Evolutionary conservation across 1,139 yeast species (phyloP).

Genomic region (Candida gigantensis): DNA sequence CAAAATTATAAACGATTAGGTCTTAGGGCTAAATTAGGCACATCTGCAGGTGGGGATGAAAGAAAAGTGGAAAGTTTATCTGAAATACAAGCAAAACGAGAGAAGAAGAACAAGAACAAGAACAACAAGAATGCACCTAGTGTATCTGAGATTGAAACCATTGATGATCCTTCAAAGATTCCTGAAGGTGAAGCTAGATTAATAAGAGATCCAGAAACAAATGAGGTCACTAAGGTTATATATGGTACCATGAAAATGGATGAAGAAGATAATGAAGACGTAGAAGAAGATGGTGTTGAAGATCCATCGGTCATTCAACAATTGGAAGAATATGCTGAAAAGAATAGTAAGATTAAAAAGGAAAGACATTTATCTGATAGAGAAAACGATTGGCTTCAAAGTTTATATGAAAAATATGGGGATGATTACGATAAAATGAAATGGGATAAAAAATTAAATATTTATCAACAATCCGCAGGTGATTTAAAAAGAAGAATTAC

Average conservation of each 20-base stretch:
- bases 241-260: constrained; percentile 59
- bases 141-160: constrained; percentile 41
- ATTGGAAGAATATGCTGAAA: constrained; percentile 66
- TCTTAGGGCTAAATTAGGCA: constrained; percentile 63
- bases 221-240: constrained; percentile 67
- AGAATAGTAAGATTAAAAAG: constrained; percentile 44
- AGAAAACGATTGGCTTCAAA: constrained; percentile 72
- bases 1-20: constrained; percentile 86
- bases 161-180: constrained; percentile 56
- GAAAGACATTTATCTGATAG: constrained; percentile 67
- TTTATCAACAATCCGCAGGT: constrained; percentile 82
- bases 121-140: constrained; percentile 27
- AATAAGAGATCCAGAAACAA: constrained; percentile 65
- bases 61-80: constrained; percentile 44
- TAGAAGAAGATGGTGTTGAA: constrained; percentile 26
- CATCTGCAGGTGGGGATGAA: constrained; percentile 69
- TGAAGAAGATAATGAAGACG: constrained; percentile 23
- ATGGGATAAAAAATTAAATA: constrained; percentile 85
- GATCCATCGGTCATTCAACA: constrained; percentile 60
- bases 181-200: constrained; percentile 85
- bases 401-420: constrained; percentile 74
- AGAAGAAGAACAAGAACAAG: constrained; percentile 25
- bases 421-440: constrained; percentile 88
- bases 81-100: constrained; percentile 21
- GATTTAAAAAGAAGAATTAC: constrained; percentile 68